Evolutionary conservation across 2,329 filamentous ascomycete species (phyloP).

Genomic region (Aspergillus alliaceus): DNA sequence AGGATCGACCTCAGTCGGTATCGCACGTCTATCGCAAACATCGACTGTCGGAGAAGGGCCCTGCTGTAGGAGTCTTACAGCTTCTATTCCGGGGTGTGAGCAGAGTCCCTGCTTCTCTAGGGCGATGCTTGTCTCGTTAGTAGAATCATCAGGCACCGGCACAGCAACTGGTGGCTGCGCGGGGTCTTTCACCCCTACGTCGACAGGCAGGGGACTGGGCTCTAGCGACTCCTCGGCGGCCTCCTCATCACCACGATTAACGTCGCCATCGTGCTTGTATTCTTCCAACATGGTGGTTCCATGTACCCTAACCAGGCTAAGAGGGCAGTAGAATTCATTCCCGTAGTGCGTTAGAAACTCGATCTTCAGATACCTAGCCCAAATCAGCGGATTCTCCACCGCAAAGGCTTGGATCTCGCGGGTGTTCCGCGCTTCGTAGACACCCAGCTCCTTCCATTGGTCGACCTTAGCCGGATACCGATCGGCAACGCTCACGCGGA

Average conservation of each 20-base stretch:
- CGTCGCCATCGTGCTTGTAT: slow-evolving; percentile 81
- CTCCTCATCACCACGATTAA: slow-evolving; percentile 56
- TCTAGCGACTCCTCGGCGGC: slow-evolving; percentile 57
- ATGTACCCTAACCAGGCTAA: slow-evolving; percentile 87
- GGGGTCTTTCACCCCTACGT: slow-evolving; percentile 19
- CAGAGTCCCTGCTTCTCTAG: neutral
- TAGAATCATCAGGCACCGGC: slow-evolving; percentile 14
- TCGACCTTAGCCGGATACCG: slow-evolving; percentile 89
- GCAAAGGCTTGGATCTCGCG: slow-evolving; percentile 93
- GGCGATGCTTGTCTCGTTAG: neutral
- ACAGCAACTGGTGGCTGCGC: slow-evolving; percentile 8
- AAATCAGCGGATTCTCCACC: slow-evolving; percentile 91
- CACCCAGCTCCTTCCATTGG: slow-evolving; percentile 85
- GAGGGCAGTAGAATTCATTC: slow-evolving; percentile 92
- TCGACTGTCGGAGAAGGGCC: neutral
- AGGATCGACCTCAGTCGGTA: neutral
- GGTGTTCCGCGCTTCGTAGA: slow-evolving; percentile 87
- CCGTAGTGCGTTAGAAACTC: slow-evolving; percentile 94
- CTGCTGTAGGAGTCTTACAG: neutral
- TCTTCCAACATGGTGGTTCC: slow-evolving; percentile 94
- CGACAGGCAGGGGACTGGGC: slow-evolving; percentile 18
- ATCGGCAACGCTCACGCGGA: slow-evolving; percentile 89
- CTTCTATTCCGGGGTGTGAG: neutral
- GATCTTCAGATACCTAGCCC: slow-evolving; percentile 87
- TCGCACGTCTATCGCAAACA: neutral